Evolutionary conservation across 176 grass and related monocot genomes (phyloP), one percentile per base, ranked within the genome.

Genomic region (Dendrocalamus sinicus): DNA sequence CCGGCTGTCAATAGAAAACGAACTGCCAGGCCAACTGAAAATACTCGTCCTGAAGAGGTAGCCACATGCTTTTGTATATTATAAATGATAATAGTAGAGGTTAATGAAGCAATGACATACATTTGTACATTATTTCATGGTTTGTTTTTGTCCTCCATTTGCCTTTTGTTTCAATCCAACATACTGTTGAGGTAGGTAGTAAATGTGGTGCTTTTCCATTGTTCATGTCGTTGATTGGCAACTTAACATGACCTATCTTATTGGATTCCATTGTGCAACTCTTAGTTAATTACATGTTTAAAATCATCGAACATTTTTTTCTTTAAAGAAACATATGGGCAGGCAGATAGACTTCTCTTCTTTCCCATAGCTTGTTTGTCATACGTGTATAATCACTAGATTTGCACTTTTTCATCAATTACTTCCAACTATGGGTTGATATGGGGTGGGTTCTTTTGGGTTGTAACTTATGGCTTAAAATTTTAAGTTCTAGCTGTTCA

Each of bases 21-120:
- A 15, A 93, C 83, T 72, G 88, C 86, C 20, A 86, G 70, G 45
- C 91, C 93, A 75, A 95, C 85, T 46, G 96, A 92, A 94, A 95
- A 78, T 63, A 92, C 51, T 80, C 19, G 82, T 14, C 96, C 96
- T 84, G 96, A 95, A 89, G 81, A 95, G 96, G 91, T 95, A 86
- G 50, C 9, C 73, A n/a, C 62, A 70, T 87, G 17, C 23, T 88
- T 80, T 26, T 85, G 7, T 39, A 26, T 69, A 50, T 41, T 69
- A n/a, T 63, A 63, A 43, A 72, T 50, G 35, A 59, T 79, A 51
- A 76, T 66, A 37, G 24, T 78, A 73, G 43, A 80, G 22, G 17
- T 60, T 50, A 61, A 48, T 63, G 28, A 61, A 70, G 58, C 35
- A 24, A 62, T 76, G 20, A 44, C 62, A 20, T 20, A 61, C 4